Percentiles rank a stretch among this genome's conserved stretches.
These are phyloP conservation scores for Trypethelium eluteriae DNA, from an alignment of 495 filamentous ascomycete genomes.

Conservation along the genomic window DNA sequence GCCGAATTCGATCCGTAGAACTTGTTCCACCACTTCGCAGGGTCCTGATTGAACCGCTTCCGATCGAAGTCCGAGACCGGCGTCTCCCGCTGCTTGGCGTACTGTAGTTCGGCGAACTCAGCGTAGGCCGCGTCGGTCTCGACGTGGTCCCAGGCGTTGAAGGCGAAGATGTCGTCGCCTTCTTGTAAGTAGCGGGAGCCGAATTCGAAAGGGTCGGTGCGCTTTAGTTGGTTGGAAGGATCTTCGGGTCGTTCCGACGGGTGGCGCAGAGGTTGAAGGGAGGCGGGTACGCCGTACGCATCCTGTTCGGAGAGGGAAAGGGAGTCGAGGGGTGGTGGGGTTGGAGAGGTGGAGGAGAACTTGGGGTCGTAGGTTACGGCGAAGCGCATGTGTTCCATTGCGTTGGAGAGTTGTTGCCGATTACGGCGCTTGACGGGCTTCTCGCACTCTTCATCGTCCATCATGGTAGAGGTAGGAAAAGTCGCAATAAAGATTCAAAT, in stretches of 20 bases:
- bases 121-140: slow-evolving; percentile 76
- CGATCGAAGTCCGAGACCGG: slow-evolving; percentile 86
- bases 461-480: too few relatives aligned
- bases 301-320: slow-evolving; percentile 19
- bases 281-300: slow-evolving; percentile 43
- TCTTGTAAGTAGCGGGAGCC: slow-evolving; percentile 77
- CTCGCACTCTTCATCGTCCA: neutral
- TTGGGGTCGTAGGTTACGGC: slow-evolving; percentile 31
- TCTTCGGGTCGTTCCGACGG: slow-evolving; percentile 46
- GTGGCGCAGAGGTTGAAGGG: slow-evolving; percentile 35
- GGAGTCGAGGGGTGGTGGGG: slow-evolving; percentile 16
- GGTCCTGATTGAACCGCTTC: slow-evolving; percentile 73
- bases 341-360: slow-evolving; percentile 15
- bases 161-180: slow-evolving; percentile 80
- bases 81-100: slow-evolving; percentile 66
- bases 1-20: slow-evolving; percentile 93
- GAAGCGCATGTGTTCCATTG: slow-evolving; percentile 40
- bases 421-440: slow-evolving; percentile 3
- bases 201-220: slow-evolving; percentile 88
- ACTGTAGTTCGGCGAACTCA: slow-evolving; percentile 72
- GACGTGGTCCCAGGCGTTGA: slow-evolving; percentile 99
- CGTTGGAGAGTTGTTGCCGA: slow-evolving; percentile 34
- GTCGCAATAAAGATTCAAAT: too few relatives aligned
- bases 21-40: slow-evolving; percentile 90
- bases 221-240: slow-evolving; percentile 61